These are phyloP conservation scores for Pichia sp. DNA, from an alignment of 1,139 yeast species.

Conservation along the genomic window DNA sequence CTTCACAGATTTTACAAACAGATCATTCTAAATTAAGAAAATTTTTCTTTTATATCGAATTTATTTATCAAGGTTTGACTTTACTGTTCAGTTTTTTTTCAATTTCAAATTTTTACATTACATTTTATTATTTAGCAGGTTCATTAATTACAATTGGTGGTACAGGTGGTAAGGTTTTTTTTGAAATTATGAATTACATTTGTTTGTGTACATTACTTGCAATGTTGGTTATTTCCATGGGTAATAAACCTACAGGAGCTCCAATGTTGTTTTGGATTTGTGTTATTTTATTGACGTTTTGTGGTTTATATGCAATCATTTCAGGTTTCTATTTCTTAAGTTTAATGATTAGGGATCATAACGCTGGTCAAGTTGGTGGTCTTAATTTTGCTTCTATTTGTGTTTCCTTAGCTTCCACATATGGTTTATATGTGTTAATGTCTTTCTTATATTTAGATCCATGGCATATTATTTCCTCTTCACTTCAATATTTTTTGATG, in stretches of 20 bases:
- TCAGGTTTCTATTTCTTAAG: conserved; percentile 80
- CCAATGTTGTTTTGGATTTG: conserved; percentile 64
- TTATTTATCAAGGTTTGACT: conserved; percentile 70
- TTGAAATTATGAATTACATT: conserved; percentile 77
- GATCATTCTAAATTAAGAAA: conserved; percentile 77
- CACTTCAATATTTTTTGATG: conserved; percentile 77
- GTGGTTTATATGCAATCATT: conserved; percentile 75
- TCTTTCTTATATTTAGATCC: conserved; percentile 84
- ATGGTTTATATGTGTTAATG: conserved; percentile 77
- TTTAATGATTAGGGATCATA: conserved; percentile 41
- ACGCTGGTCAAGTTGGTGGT: conserved; percentile 34
- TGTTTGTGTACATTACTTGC: conserved; percentile 76
- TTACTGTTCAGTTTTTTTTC: conserved; percentile 85
- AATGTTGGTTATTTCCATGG: conserved; percentile 85
- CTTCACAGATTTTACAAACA: conserved; percentile 76
- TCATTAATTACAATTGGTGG: conserved; percentile 62
- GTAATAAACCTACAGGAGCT: conserved; percentile 94
- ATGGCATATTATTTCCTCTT: conserved; percentile 87
- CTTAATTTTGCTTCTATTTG: conserved; percentile 63
- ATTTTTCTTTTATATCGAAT: conserved; percentile 74
- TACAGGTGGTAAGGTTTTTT: conserved; percentile 70
- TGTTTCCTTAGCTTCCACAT: conserved; percentile 83
- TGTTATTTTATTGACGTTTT: conserved; percentile 64
- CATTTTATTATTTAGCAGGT: conserved; percentile 91
- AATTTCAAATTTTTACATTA: conserved; percentile 75